Evolutionary conservation across 805 yeast species (phyloP).

Genomic region (Hanseniaspora hatyaiensis): DNA sequence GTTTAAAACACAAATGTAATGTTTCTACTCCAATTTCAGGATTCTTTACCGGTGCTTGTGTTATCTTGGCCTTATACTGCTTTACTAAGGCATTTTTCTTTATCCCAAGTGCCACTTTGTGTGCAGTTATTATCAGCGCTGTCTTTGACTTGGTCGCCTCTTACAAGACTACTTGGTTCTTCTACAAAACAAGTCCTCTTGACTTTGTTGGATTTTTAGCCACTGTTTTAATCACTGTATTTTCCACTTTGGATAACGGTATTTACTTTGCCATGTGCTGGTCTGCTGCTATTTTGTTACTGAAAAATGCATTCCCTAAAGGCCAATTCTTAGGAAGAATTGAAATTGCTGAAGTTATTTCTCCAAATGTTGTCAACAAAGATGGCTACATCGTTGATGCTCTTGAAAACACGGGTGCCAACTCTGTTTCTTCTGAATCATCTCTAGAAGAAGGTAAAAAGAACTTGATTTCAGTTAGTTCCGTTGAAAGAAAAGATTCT

Average conservation of each 20-base stretch:
- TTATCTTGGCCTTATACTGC: constrained; percentile 71
- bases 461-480: constrained; percentile 3
- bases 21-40: constrained; percentile 92
- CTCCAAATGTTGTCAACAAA: constrained; percentile 39
- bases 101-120: constrained; percentile 79
- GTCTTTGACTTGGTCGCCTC: constrained; percentile 74
- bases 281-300: constrained; percentile 59
- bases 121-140: constrained; percentile 87
- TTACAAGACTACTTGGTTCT: constrained; percentile 51
- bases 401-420: constrained; percentile 2
- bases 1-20: constrained; percentile 88
- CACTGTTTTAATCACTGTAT: constrained; percentile 64
- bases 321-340: constrained; percentile 77
- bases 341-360: constrained; percentile 55
- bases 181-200: constrained; percentile 63
- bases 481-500: constrained; percentile 14
- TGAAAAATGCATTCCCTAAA: constrained; percentile 66
- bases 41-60: constrained; percentile 79
- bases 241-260: constrained; percentile 73
- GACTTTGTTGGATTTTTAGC: constrained; percentile 63
- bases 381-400: constrained; percentile 10
- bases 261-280: constrained; percentile 84
- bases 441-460: constrained; percentile 16
- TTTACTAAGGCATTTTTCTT: constrained; percentile 74
- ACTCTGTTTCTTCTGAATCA: constrained; percentile 9